These are phyloP conservation scores for Phytopythium cucurbitacearum DNA, from an alignment of 352 stramenopile genomes.

Conservation along the genomic window DNA sequence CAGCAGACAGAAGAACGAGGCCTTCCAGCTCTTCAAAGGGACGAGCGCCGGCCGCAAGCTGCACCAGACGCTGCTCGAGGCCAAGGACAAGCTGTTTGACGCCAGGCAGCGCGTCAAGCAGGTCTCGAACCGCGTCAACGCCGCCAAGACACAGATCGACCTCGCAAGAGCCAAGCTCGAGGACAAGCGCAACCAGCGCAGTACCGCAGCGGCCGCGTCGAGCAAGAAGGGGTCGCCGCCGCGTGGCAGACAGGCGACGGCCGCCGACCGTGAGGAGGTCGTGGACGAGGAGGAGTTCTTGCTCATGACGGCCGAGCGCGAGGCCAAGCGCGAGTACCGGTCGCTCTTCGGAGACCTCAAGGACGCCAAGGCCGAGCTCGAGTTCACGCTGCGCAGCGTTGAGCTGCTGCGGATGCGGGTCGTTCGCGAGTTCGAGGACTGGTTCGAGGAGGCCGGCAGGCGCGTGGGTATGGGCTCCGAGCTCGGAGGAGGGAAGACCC, in stretches of 20 bases:
- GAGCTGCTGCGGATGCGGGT: conserved; percentile 75
- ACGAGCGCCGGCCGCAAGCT: conserved; percentile 55
- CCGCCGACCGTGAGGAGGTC: conserved; percentile 52
- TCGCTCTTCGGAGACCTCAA: conserved; percentile 84
- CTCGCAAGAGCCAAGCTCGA: conserved; percentile 47
- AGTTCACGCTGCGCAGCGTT: conserved; percentile 58
- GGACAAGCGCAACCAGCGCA: conserved; percentile 49
- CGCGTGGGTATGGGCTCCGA: conserved; percentile 1
- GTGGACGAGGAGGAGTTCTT: conserved; percentile 93
- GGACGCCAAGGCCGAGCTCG: conserved; percentile 66
- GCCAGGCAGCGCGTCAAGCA: conserved; percentile 71
- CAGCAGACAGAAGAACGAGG: conserved; percentile 35
- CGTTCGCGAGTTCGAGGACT: conserved; percentile 82
- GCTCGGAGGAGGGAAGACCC: conserved; percentile 7
- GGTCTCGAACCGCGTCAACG: conserved; percentile 71
- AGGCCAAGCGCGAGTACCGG: conserved; percentile 83
- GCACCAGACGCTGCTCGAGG: conserved; percentile 47
- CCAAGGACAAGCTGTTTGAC: conserved; percentile 76
- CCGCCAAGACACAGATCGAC: conserved; percentile 77
- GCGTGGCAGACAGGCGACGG: conserved; percentile 5
- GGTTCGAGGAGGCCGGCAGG: conserved; percentile 56
- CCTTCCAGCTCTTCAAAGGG: conserved; percentile 64
- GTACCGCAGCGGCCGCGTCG: conserved; percentile 5
- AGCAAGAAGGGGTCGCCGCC: conserved; percentile 4
- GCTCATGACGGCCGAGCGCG: conserved; percentile 77